A percentile compares a stretch with the other conserved stretches of the same genome.
Evolutionary conservation across 1,139 yeast genomes (phyloP).

Genomic region (Magnusiomyces tetraspermus): DNA sequence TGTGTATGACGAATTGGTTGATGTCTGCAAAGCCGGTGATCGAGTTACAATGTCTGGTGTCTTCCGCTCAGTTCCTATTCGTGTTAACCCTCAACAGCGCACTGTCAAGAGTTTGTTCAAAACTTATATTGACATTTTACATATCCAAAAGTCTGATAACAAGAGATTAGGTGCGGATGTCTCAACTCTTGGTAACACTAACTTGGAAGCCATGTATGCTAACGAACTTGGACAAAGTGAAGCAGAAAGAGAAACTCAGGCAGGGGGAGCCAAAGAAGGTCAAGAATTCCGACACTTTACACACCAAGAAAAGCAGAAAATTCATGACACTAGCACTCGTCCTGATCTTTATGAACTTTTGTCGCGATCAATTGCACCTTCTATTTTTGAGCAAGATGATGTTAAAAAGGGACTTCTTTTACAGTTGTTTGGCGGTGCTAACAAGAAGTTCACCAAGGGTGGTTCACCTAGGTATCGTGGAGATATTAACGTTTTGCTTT

Average conservation of each 20-base stretch:
- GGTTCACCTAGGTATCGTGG: conserved; percentile 84
- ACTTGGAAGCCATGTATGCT: conserved; percentile 23
- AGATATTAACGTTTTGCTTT: conserved; percentile 76
- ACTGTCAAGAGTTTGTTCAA: conserved; percentile 77
- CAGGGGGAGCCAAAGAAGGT: conserved; percentile 45
- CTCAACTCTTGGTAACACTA: conserved; percentile 39
- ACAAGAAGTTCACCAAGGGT: conserved; percentile 79
- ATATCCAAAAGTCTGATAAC: conserved; percentile 75
- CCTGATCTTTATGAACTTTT: conserved; percentile 79
- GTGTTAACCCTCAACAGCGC: conserved; percentile 78
- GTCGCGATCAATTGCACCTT: conserved; percentile 89
- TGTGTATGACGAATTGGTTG: conserved; percentile 93
- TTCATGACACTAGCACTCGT: conserved; percentile 53
- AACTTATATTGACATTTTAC: conserved; percentile 91
- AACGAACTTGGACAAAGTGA: conserved; percentile 44
- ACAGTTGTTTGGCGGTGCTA: conserved; percentile 92
- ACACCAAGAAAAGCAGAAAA: conserved; percentile 57
- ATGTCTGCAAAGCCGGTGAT: conserved; percentile 93
- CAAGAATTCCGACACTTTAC: conserved; percentile 56
- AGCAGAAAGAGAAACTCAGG: conserved; percentile 31
- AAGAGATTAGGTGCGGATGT: conserved; percentile 74
- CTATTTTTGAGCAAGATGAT: conserved; percentile 91
- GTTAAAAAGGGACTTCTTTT: conserved; percentile 89
- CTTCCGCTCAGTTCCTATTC: conserved; percentile 84
- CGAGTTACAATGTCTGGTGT: conserved; percentile 92